Percentiles rank a stretch among this genome's conserved stretches.
Evolutionary conservation across 495 filamentous ascomycete genomes (phyloP).

Genomic region (Hypoxylon cercidicola): DNA sequence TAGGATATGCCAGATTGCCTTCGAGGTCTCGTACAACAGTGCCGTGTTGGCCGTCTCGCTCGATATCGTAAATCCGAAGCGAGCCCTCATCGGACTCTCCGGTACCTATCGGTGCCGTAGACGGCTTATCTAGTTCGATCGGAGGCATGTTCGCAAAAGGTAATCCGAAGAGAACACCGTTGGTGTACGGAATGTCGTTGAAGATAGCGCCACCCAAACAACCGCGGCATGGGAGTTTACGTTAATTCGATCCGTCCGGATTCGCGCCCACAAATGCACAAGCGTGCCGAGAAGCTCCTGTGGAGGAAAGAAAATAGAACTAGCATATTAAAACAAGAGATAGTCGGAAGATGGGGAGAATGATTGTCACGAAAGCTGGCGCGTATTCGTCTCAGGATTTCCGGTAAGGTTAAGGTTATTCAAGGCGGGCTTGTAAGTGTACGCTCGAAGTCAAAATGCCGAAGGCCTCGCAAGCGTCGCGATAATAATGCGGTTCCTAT

Average conservation of each 20-base stretch:
- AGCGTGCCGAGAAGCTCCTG: no score
- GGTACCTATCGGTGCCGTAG: constrained; percentile 23
- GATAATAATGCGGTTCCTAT: neutral
- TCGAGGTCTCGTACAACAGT: constrained; percentile 46
- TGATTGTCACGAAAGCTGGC: constrained; percentile 5
- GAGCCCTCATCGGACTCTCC: neutral
- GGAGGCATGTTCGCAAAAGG: constrained; percentile 25
- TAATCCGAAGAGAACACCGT: neutral
- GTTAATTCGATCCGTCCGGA: constrained; percentile 1
- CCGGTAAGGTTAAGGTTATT: constrained; percentile 18
- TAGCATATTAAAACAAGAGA: no score
- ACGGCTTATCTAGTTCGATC: constrained; percentile 39
- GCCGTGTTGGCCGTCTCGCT: constrained; percentile 33
- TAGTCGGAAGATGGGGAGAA: no score
- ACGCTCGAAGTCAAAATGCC: neutral
- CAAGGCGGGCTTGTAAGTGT: neutral
- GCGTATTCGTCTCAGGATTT: neutral
- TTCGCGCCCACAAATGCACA: neutral
- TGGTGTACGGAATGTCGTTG: neutral
- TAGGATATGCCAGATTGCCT: constrained; percentile 51
- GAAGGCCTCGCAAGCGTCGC: constrained; percentile 1
- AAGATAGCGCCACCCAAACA: constrained; percentile 1
- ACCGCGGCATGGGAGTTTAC: neutral
- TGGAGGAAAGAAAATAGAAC: no score
- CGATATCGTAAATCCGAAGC: constrained; percentile 22